Percentiles rank a stretch among this genome's conserved stretches.
These are phyloP conservation scores for Neonectria ditissima DNA, from an alignment of 2,329 filamentous ascomycete species.

Conservation along the genomic window DNA sequence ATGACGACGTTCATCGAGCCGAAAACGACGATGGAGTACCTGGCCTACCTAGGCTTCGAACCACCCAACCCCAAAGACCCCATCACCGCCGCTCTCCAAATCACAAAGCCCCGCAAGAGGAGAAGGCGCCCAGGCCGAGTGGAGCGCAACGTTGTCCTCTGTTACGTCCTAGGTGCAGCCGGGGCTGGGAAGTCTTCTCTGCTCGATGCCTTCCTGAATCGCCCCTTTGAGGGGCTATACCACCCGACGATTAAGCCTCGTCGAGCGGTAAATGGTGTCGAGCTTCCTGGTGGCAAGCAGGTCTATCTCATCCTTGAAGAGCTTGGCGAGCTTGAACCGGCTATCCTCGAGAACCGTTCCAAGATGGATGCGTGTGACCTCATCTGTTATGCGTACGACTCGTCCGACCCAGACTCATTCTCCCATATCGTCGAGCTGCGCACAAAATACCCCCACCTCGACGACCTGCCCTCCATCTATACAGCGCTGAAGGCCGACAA, in stretches of 20 bases:
- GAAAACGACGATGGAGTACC: constrained; percentile 93
- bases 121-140: constrained; percentile 85
- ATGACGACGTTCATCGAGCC: constrained; percentile 99
- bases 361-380: constrained; percentile 95
- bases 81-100: constrained; percentile 86
- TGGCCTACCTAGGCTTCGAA: constrained; percentile 96
- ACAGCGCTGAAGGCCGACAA: constrained; percentile 94
- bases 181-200: constrained; percentile 92
- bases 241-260: constrained; percentile 95
- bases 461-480: constrained; percentile 91
- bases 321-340: constrained; percentile 93
- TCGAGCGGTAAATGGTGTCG: constrained; percentile 94
- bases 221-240: constrained; percentile 86
- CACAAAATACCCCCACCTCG: constrained; percentile 82
- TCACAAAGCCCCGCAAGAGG: constrained; percentile 91
- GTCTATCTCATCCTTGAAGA: constrained; percentile 97
- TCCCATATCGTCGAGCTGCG: constrained; percentile 88
- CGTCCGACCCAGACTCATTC: constrained; percentile 95
- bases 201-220: constrained; percentile 89
- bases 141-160: constrained; percentile 93
- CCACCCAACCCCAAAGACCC: constrained; percentile 79
- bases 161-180: constrained; percentile 88
- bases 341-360: constrained; percentile 89
- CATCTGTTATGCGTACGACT: constrained; percentile 96
- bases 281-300: constrained; percentile 94